These are phyloP conservation scores for Pezicula neosporulosa DNA, from an alignment of 2,329 filamentous ascomycete genomes.

Conservation along the genomic window DNA sequence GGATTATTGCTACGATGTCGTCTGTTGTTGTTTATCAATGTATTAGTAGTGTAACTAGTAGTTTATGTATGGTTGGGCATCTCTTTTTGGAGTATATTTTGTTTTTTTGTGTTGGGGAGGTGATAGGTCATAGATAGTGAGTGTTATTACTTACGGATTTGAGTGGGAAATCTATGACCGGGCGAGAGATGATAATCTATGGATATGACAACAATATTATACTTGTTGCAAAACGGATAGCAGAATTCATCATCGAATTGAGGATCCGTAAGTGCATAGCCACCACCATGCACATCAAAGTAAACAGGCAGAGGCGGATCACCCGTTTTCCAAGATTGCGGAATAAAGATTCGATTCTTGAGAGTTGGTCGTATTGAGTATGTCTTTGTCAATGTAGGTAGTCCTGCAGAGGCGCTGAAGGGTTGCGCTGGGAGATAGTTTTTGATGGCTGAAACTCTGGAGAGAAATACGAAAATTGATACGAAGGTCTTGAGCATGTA, in stretches of 20 bases:
- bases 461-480: background rate
- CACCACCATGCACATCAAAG: slow-evolving; percentile 50
- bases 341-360: slow-evolving; percentile 36
- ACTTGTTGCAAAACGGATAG: slow-evolving; percentile 35
- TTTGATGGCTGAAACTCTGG: background rate
- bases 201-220: slow-evolving; percentile 40
- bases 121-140: too few relatives aligned
- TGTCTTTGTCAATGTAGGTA: slow-evolving; percentile 4
- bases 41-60: too few relatives aligned
- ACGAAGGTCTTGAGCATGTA: background rate
- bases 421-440: background rate
- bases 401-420: background rate
- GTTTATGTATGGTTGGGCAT: too few relatives aligned
- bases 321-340: slow-evolving; percentile 23
- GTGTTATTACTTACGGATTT: slow-evolving; percentile 20
- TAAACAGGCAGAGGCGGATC: slow-evolving; percentile 35
- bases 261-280: slow-evolving; percentile 42
- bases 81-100: too few relatives aligned
- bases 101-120: too few relatives aligned
- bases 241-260: slow-evolving; percentile 45
- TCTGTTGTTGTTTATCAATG: slow-evolving; percentile 11
- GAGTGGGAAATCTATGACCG: slow-evolving; percentile 37
- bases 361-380: slow-evolving; percentile 20
- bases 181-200: slow-evolving; percentile 49
- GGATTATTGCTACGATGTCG: slow-evolving; percentile 41